phyloP scores from a whole-genome alignment of 108 stramenopile species.

The Pseudonitzschia pungens region DNA sequence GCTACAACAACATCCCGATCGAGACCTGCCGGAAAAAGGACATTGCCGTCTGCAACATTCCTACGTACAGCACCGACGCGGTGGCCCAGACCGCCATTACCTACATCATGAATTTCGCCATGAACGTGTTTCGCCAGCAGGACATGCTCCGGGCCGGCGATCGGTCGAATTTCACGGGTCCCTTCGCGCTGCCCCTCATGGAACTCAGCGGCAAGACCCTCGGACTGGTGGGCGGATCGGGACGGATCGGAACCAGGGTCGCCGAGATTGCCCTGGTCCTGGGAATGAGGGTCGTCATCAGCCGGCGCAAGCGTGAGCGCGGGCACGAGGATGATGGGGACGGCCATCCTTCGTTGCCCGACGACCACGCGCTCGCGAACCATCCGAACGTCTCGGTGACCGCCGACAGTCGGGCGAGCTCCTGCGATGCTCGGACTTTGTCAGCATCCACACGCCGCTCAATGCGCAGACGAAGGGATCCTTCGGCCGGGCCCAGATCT shows the following conservation, averaged over 20 bases:
- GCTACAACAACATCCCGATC: slow-evolving; percentile 88
- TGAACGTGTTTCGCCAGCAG: slow-evolving; percentile 78
- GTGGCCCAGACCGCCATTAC: slow-evolving; percentile 90
- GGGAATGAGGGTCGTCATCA: slow-evolving; percentile 84
- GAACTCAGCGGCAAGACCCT: slow-evolving; percentile 79
- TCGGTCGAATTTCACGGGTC: slow-evolving; percentile 64
- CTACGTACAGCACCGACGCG: slow-evolving; percentile 83
- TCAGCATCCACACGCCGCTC: slow-evolving; percentile 84
- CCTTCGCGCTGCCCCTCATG: slow-evolving; percentile 72
- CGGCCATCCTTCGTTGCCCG: slow-evolving; percentile 47
- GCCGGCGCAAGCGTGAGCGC: slow-evolving; percentile 62
- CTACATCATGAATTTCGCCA: slow-evolving; percentile 80
- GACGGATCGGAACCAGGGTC: slow-evolving; percentile 84
- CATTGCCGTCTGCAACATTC: slow-evolving; percentile 74
- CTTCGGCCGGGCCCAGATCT: slow-evolving; percentile 70
- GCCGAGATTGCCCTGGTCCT: slow-evolving; percentile 77
- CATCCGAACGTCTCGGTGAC: slow-evolving; percentile 58
- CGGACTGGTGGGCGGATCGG: slow-evolving; percentile 87
- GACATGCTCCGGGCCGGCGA: slow-evolving; percentile 59
- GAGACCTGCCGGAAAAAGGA: slow-evolving; percentile 34
- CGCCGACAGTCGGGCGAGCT: slow-evolving; percentile 53
- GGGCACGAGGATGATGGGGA: too few relatives aligned
- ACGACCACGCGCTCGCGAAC: slow-evolving; percentile 51
- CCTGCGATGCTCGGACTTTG: slow-evolving; percentile 71
- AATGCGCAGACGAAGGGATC: slow-evolving; percentile 78